These are phyloP conservation scores for Solanum lignicaule DNA, from an alignment of 257 asterid genomes.

Conservation along the genomic window DNA sequence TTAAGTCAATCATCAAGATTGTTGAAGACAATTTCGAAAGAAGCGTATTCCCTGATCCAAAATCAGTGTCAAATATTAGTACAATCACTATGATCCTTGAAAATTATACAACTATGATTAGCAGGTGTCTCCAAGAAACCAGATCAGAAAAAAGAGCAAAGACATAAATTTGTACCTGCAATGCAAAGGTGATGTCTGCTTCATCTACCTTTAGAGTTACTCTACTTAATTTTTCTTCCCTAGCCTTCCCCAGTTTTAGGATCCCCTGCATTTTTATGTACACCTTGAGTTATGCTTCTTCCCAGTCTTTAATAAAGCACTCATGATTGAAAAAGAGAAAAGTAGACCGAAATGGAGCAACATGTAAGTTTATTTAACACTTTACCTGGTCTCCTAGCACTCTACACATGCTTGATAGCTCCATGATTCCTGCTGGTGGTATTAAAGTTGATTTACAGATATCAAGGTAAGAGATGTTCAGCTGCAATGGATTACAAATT, in stretches of 20 bases:
- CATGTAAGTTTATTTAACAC: background rate
- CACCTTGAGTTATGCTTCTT: background rate
- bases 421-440: constrained; percentile 70
- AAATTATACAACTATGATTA: background rate
- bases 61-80: background rate
- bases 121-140: background rate
- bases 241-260: constrained; percentile 68
- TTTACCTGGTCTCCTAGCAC: constrained; percentile 92
- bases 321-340: background rate
- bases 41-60: constrained; percentile 74
- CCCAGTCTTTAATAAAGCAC: background rate
- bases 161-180: constrained; percentile 40
- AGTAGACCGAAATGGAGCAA: background rate
- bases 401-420: constrained; percentile 81
- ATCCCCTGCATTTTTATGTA: constrained; percentile 62
- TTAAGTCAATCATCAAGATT: background rate
- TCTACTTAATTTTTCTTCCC: constrained; percentile 70
- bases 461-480: constrained; percentile 57
- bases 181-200: constrained; percentile 71
- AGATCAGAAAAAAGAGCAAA: background rate
- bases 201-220: constrained; percentile 65
- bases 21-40: constrained; percentile 79
- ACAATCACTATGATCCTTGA: background rate
- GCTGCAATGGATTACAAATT: constrained; percentile 29
- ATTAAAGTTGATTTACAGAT: constrained; percentile 74